These are phyloP conservation scores for Microdochium bolleyi DNA, from an alignment of 2,329 filamentous ascomycete species.

Conservation along the genomic window DNA sequence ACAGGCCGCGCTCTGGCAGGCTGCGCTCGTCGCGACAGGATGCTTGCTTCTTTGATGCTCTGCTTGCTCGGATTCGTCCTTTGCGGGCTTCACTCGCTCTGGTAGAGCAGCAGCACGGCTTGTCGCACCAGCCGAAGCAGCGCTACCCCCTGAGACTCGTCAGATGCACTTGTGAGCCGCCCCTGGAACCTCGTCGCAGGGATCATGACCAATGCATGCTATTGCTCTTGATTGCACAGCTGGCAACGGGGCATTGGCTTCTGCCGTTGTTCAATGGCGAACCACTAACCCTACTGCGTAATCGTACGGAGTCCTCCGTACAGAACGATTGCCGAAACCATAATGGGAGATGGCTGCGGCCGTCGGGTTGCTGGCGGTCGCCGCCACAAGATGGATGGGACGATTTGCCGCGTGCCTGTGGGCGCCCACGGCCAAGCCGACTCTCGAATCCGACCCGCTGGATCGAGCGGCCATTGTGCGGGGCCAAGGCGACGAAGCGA, in stretches of 20 bases:
- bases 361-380: too few species aligned
- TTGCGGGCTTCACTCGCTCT: background rate
- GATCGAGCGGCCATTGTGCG: too few species aligned
- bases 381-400: too few species aligned
- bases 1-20: background rate
- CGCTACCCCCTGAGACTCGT: background rate
- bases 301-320: background rate
- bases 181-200: background rate
- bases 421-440: too few species aligned
- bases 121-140: background rate
- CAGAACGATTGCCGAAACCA: too few species aligned
- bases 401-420: too few species aligned
- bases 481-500: too few species aligned
- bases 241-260: background rate
- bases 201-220: background rate
- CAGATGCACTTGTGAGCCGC: background rate
- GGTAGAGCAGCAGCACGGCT: too few species aligned
- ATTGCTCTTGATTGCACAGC: background rate
- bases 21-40: background rate
- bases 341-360: too few species aligned
- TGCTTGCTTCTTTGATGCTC: background rate
- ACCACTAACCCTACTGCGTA: too few species aligned
- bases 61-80: background rate
- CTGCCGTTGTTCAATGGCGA: too few species aligned
- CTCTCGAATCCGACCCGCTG: too few species aligned